Conservation (phyloP, 2,329 filamentous ascomycete species). For the Paramyrothecium sp. region DNA sequence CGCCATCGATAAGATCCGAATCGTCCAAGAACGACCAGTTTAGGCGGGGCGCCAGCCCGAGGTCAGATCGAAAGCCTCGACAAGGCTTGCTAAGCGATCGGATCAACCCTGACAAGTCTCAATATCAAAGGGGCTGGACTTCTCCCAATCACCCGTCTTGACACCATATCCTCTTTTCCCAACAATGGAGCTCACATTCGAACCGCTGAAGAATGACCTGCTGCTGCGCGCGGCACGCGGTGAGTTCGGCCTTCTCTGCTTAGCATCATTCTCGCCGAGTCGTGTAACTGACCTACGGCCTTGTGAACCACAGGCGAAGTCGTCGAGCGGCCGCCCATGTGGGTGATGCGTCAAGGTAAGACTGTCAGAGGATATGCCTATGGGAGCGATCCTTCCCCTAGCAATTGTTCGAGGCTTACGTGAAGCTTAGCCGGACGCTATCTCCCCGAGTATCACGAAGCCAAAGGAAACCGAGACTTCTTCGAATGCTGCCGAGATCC, state of each 20-base stretch:
- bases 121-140: no score
- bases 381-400: conserved; percentile 4
- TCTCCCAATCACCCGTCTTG: no score
- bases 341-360: conserved; percentile 98
- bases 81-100: neutral
- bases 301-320: conserved; percentile 64
- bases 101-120: no score
- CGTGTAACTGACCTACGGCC: neutral
- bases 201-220: conserved; percentile 88
- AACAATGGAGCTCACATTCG: conserved; percentile 70
- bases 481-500: conserved; percentile 96
- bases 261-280: neutral
- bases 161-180: no score
- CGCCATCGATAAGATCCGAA: neutral
- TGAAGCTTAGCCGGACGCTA: conserved; percentile 77
- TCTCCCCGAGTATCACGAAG: conserved; percentile 95
- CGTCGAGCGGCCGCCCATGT: conserved; percentile 91
- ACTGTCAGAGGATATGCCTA: neutral
- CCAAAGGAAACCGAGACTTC: conserved; percentile 88
- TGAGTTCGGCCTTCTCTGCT: conserved; percentile 35
- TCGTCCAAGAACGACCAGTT: neutral
- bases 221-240: conserved; percentile 87
- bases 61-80: neutral
- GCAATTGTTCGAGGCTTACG: conserved; percentile 1
- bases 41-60: neutral